Evolutionary conservation across 1,284 basidiomycete genomes (phyloP).

Genomic region (Melampsora americana): DNA sequence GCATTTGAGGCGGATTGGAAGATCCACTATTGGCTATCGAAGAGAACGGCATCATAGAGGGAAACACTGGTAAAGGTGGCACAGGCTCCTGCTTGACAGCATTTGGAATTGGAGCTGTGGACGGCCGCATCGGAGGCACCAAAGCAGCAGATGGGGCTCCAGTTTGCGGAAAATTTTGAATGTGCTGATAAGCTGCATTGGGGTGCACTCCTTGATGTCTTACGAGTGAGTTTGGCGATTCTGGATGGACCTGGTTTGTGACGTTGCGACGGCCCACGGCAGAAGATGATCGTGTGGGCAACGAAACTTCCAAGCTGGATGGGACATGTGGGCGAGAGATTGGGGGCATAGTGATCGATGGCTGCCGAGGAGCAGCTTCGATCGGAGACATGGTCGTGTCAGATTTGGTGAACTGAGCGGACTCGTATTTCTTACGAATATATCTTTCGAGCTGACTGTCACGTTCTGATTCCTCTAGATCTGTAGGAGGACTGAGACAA

Average conservation of each 20-base stretch:
- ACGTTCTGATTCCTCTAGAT: slow-evolving; percentile 53
- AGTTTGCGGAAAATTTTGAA: neutral
- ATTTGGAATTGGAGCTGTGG: slow-evolving; percentile 20
- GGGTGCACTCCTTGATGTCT: neutral
- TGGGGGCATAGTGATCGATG: neutral
- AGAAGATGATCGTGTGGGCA: neutral
- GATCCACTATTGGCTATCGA: neutral
- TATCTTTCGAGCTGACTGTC: slow-evolving; percentile 54
- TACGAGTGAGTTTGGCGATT: neutral
- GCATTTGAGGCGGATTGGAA: neutral
- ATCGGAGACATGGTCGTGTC: neutral
- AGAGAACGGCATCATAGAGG: neutral
- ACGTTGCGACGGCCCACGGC: neutral
- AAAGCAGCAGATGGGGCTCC: neutral
- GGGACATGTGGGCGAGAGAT: neutral
- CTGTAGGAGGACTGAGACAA: slow-evolving; percentile 51
- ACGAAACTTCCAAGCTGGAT: neutral
- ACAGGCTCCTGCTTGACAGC: neutral
- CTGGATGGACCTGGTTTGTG: neutral
- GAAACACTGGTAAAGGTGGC: slow-evolving; percentile 11
- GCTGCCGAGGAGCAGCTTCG: neutral
- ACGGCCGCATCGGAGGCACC: neutral
- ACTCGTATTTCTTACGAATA: slow-evolving; percentile 55
- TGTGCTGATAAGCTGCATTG: neutral
- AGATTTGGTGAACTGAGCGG: slow-evolving; percentile 22